Conservation (phyloP, 441 rosid genomes). For the Francoa sonchifolia region DNA sequence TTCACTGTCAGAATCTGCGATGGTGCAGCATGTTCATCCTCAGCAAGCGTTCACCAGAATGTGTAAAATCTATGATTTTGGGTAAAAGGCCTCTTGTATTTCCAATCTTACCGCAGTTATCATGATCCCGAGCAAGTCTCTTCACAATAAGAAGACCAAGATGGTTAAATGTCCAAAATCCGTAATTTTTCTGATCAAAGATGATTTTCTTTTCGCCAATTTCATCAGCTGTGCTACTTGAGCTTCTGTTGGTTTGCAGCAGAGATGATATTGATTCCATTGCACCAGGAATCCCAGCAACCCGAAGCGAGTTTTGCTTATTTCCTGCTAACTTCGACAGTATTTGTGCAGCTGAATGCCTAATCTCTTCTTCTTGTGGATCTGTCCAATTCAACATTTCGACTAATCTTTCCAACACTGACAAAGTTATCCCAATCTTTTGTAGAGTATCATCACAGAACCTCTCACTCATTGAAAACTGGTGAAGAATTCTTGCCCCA, state of each 20-base stretch:
- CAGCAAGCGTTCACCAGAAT: slow-evolving; percentile 37
- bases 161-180: slow-evolving; percentile 68
- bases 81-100: slow-evolving; percentile 84
- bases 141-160: slow-evolving; percentile 72
- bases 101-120: slow-evolving; percentile 88
- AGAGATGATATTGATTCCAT: slow-evolving; percentile 90
- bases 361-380: slow-evolving; percentile 63
- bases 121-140: slow-evolving; percentile 73
- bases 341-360: slow-evolving; percentile 68
- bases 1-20: slow-evolving; percentile 63
- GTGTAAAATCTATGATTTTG: slow-evolving; percentile 68
- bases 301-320: slow-evolving; percentile 73
- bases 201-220: slow-evolving; percentile 51
- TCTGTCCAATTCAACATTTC: slow-evolving; percentile 97
- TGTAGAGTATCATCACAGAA: slow-evolving; percentile 68
- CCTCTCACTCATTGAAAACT: slow-evolving; percentile 29
- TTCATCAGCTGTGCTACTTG: slow-evolving; percentile 55
- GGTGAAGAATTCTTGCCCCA: slow-evolving; percentile 61
- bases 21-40: slow-evolving; percentile 29
- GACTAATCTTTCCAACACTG: slow-evolving; percentile 61
- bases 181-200: slow-evolving; percentile 35
- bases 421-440: slow-evolving; percentile 60
- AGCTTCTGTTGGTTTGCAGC: slow-evolving; percentile 45
- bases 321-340: slow-evolving; percentile 65
- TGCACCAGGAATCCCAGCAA: slow-evolving; percentile 80